Evolutionary conservation across 148 eudicot genomes (phyloP).

Genomic region (Spergularia bocconei): DNA sequence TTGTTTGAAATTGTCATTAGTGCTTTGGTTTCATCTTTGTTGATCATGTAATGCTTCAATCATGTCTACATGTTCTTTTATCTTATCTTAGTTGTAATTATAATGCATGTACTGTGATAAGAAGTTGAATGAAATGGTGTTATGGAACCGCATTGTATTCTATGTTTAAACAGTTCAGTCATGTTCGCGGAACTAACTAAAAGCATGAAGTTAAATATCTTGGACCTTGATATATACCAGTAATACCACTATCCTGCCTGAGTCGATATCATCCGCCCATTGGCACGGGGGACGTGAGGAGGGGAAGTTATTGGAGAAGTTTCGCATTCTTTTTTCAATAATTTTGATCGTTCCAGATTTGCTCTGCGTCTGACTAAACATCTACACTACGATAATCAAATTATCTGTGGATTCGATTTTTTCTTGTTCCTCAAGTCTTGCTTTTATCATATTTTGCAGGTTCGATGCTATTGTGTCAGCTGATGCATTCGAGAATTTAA

Average conservation of each 20-base stretch:
- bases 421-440: constrained; percentile 9
- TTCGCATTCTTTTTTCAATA: background rate
- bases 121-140: background rate
- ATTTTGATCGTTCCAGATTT: background rate
- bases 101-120: background rate
- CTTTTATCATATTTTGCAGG: constrained; percentile 38
- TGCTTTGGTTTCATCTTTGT: background rate
- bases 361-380: background rate
- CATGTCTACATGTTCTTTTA: background rate
- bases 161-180: too few species aligned
- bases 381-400: background rate
- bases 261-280: background rate
- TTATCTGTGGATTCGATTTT: constrained; percentile 3
- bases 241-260: background rate
- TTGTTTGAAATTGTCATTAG: background rate
- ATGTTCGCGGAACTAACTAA: too few species aligned
- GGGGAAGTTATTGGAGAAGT: background rate
- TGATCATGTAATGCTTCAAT: background rate
- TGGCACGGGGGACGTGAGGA: background rate
- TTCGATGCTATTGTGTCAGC: constrained; percentile 99
- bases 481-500: constrained; percentile 92
- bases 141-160: background rate
- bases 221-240: background rate
- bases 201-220: background rate
- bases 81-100: background rate